A percentile compares a stretch with the other conserved stretches of the same genome.
These are phyloP conservation scores for Passiflora organensis DNA, from an alignment of 345 rosid genomes.

Conservation along the genomic window DNA sequence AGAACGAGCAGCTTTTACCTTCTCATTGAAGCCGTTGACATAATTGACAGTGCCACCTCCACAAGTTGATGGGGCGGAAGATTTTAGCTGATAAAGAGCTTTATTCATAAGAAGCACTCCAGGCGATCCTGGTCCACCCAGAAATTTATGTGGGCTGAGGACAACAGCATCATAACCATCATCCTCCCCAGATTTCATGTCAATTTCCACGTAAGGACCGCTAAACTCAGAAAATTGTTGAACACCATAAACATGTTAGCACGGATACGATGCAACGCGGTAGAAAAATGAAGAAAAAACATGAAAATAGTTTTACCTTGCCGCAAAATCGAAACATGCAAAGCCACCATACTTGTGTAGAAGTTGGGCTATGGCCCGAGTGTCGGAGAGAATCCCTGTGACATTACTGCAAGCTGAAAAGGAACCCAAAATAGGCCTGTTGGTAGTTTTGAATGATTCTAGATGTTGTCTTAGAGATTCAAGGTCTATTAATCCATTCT, in stretches of 20 bases:
- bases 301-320: conserved; percentile 29
- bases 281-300: neutral
- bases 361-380: conserved; percentile 42
- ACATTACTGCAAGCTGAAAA: conserved; percentile 69
- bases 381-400: conserved; percentile 39
- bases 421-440: conserved; percentile 47
- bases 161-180: conserved; percentile 57
- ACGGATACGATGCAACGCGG: neutral
- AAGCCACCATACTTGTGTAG: conserved; percentile 46
- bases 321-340: conserved; percentile 59
- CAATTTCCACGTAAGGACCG: conserved; percentile 48
- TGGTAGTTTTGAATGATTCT: conserved; percentile 11
- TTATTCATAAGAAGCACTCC: conserved; percentile 51
- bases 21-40: conserved; percentile 47
- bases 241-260: neutral
- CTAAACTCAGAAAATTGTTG: conserved; percentile 12
- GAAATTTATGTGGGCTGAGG: conserved; percentile 54
- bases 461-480: conserved; percentile 29
- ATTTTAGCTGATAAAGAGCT: conserved; percentile 35
- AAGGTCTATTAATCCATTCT: conserved; percentile 30
- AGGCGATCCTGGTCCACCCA: conserved; percentile 61
- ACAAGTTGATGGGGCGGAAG: conserved; percentile 54
- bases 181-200: conserved; percentile 43
- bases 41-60: conserved; percentile 62
- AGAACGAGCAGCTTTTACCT: conserved; percentile 22